These are phyloP conservation scores for Miscanthus lutarioriparius DNA, from an alignment of 176 grass and related monocot species.

Conservation along the genomic window DNA sequence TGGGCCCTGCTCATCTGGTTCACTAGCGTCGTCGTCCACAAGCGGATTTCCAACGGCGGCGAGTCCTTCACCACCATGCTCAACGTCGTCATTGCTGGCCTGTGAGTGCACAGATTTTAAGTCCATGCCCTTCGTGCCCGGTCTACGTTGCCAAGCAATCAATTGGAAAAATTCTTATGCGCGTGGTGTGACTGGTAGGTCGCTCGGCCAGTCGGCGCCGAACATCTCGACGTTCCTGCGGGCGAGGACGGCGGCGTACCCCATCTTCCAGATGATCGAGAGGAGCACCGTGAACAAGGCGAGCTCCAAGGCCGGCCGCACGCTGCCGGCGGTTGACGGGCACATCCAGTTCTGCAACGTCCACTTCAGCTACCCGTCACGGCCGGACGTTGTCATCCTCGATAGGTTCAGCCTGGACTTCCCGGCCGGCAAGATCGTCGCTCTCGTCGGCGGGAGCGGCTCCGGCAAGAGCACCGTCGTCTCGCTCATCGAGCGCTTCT, in stretches of 20 bases:
- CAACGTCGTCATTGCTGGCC: constrained; percentile 82
- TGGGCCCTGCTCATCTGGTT: constrained; percentile 97
- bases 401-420: constrained; percentile 71
- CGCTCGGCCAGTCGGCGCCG: constrained; percentile 80
- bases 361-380: constrained; percentile 79
- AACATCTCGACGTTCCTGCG: constrained; percentile 87
- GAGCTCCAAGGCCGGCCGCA: constrained; percentile 54
- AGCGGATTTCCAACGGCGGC: constrained; percentile 82
- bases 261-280: constrained; percentile 99
- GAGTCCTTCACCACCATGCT: constrained; percentile 99
- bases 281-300: constrained; percentile 62
- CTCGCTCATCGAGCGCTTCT: constrained; percentile 95
- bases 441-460: constrained; percentile 84
- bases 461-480: constrained; percentile 97
- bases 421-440: constrained; percentile 78
- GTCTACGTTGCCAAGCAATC: background rate
- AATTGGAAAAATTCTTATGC: background rate
- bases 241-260: constrained; percentile 76
- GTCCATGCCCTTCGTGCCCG: background rate
- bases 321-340: constrained; percentile 58
- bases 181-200: constrained; percentile 35
- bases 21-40: constrained; percentile 82
- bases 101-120: constrained; percentile 44
- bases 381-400: constrained; percentile 82
- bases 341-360: constrained; percentile 72